A percentile compares a stretch with the other conserved stretches of the same genome.
phyloP scores from a whole-genome alignment of 805 yeast genomes.

The Saccharomyces jurei region DNA sequence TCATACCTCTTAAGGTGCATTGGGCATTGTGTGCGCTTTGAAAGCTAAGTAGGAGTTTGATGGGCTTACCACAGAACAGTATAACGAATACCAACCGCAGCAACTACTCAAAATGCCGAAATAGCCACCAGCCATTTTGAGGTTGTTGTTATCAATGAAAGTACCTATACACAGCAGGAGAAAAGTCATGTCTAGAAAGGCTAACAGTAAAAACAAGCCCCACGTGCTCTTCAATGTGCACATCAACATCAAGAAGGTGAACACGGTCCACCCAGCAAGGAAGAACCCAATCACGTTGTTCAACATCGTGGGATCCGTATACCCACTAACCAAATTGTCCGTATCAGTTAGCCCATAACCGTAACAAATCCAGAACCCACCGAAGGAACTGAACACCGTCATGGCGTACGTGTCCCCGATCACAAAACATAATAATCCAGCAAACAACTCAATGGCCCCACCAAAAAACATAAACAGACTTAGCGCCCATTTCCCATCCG shows the following conservation, averaged over 20 bases:
- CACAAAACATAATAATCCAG: constrained; percentile 73
- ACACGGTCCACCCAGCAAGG: constrained; percentile 56
- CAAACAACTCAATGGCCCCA: constrained; percentile 60
- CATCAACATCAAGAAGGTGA: constrained; percentile 49
- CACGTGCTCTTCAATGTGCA: constrained; percentile 53
- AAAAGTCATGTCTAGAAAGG: constrained; percentile 47
- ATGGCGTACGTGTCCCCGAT: constrained; percentile 72
- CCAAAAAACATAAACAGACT: constrained; percentile 66
- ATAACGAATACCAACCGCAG: constrained; percentile 56
- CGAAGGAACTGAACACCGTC: constrained; percentile 41
- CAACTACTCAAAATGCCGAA: constrained; percentile 49
- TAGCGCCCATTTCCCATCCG: constrained; percentile 51
- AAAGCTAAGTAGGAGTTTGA: constrained; percentile 52
- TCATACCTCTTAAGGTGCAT: constrained; percentile 21
- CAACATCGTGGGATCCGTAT: constrained; percentile 37
- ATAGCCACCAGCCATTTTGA: constrained; percentile 53
- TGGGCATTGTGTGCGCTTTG: constrained; percentile 48
- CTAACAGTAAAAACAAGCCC: constrained; percentile 49
- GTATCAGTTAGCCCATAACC: constrained; percentile 55
- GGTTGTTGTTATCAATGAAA: constrained; percentile 39
- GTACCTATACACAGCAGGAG: constrained; percentile 43
- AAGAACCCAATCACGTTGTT: constrained; percentile 50
- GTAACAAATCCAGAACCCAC: constrained; percentile 73
- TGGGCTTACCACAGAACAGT: constrained; percentile 50
- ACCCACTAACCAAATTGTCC: constrained; percentile 46